phyloP scores from a whole-genome alignment of 2,329 filamentous ascomycete species.

The Akanthomyces uredinophilus region DNA sequence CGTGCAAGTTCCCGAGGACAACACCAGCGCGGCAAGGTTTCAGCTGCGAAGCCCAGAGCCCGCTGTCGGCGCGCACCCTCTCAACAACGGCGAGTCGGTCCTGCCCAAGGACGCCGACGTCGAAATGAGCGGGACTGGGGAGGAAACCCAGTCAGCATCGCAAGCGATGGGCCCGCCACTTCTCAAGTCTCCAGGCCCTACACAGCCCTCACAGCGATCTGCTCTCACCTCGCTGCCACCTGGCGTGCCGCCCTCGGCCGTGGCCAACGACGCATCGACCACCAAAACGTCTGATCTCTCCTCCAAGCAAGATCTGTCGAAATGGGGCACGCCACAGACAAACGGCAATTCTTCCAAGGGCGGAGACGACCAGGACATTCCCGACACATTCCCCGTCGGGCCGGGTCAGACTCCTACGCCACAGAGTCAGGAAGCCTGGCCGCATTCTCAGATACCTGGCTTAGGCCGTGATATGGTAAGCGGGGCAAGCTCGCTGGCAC shows the following conservation, averaged over 20 bases:
- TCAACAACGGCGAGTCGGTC: constrained; percentile 53
- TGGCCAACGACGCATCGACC: constrained; percentile 82
- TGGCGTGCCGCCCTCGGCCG: constrained; percentile 53
- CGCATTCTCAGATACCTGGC: constrained; percentile 53
- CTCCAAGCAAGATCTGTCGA: constrained; percentile 51
- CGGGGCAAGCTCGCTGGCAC: constrained; percentile 26
- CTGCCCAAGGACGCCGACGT: constrained; percentile 49
- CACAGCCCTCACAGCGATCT: constrained; percentile 61
- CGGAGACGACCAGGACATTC: constrained; percentile 37
- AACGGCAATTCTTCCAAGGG: constrained; percentile 46
- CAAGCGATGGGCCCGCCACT: constrained; percentile 48
- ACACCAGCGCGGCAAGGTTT: constrained; percentile 47
- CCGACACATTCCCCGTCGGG: constrained; percentile 44
- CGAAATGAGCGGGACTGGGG: constrained; percentile 55
- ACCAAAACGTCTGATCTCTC: constrained; percentile 83
- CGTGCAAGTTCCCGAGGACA: constrained; percentile 53
- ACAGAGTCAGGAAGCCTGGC: constrained; percentile 51
- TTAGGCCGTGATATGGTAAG: constrained; percentile 34
- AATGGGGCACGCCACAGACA: constrained; percentile 66
- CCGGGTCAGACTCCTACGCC: constrained; percentile 36
- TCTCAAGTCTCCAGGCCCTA: constrained; percentile 37
- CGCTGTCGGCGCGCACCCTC: constrained; percentile 25
- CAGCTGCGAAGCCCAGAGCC: constrained; percentile 49
- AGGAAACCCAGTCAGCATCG: constrained; percentile 42
- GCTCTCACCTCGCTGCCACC: constrained; percentile 52